Conservation (phyloP, 73 alveolate genomes). For the Paramecium bursaria region DNA sequence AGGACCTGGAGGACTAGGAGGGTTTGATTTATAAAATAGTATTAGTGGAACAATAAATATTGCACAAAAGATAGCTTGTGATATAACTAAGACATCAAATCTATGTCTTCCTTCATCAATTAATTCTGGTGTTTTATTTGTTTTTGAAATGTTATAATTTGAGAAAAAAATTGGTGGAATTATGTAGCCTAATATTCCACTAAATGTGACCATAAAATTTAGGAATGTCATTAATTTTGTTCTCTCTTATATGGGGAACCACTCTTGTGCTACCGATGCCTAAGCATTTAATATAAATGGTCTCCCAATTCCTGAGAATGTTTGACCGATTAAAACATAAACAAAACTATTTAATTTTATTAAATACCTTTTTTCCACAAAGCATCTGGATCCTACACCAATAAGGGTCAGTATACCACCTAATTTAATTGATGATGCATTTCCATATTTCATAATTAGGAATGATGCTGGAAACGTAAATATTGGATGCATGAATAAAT, state of each 20-base stretch:
- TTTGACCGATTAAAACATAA: conserved; percentile 37
- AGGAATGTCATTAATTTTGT: conserved; percentile 50
- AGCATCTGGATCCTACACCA: background rate
- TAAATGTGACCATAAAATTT: conserved; percentile 53
- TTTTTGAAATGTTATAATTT: background rate
- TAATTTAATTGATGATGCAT: conserved; percentile 9
- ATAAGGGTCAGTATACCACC: conserved; percentile 16
- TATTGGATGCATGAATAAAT: conserved; percentile 56
- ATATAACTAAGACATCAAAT: conserved; percentile 10
- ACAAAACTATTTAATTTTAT: conserved; percentile 1
- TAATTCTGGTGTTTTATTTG: background rate
- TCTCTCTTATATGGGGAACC: conserved; percentile 35
- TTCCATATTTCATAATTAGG: conserved; percentile 34
- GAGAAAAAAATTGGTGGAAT: conserved; percentile 47
- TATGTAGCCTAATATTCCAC: conserved; percentile 46
- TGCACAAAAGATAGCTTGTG: conserved; percentile 35
- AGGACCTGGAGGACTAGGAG: conserved; percentile 43
- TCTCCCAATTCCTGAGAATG: conserved; percentile 33
- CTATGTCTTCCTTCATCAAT: conserved; percentile 18
- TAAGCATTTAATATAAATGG: conserved; percentile 55
- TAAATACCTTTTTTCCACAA: conserved; percentile 30
- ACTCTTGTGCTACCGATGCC: conserved; percentile 55
- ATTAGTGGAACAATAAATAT: conserved; percentile 4
- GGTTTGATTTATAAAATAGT: conserved; percentile 26
- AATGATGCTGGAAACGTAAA: conserved; percentile 37